phyloP scores from a whole-genome alignment of 176 grass and related monocot genomes.

The Luzula sylvatica region DNA sequence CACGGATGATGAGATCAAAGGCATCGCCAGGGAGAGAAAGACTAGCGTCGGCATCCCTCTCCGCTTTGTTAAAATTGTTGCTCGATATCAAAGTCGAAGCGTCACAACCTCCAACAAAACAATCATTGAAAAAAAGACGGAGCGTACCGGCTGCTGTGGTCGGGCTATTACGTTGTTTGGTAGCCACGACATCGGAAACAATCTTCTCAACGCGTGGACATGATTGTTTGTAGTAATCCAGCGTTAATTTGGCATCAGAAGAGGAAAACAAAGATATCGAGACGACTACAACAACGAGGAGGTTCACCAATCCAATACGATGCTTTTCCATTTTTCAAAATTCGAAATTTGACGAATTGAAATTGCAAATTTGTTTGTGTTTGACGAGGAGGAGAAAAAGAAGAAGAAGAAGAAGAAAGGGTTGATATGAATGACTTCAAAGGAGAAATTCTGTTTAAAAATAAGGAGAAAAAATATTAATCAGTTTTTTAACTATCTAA shows the following conservation, averaged over 20 bases:
- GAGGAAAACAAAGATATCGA: conserved; percentile 3
- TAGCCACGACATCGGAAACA: conserved; percentile 48
- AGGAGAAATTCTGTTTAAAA: conserved; percentile 3
- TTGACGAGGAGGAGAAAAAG: conserved; percentile 10
- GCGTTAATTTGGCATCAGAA: conserved; percentile 28
- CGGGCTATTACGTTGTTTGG: conserved; percentile 59
- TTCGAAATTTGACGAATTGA: neutral
- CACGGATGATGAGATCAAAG: conserved; percentile 60
- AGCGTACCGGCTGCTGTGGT: conserved; percentile 72
- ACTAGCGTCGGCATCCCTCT: conserved; percentile 65
- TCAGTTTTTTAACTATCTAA: neutral
- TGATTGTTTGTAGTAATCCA: conserved; percentile 25
- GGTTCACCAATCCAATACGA: neutral
- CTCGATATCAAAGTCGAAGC: conserved; percentile 60
- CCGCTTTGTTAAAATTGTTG: conserved; percentile 45
- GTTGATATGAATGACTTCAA: too few species aligned
- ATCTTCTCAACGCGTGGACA: conserved; percentile 62
- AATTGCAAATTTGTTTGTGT: neutral
- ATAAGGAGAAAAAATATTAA: conserved; percentile 9
- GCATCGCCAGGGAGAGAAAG: conserved; percentile 70
- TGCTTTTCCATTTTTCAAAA: conserved; percentile 25
- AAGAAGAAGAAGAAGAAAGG: conserved; percentile 23
- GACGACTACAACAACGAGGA: conserved; percentile 18
- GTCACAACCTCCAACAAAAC: conserved; percentile 74
- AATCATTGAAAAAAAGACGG: conserved; percentile 86